Base-by-base conservation (phyloP, 768 basidiomycete genomes). In the Boletus huronensis region DNA sequence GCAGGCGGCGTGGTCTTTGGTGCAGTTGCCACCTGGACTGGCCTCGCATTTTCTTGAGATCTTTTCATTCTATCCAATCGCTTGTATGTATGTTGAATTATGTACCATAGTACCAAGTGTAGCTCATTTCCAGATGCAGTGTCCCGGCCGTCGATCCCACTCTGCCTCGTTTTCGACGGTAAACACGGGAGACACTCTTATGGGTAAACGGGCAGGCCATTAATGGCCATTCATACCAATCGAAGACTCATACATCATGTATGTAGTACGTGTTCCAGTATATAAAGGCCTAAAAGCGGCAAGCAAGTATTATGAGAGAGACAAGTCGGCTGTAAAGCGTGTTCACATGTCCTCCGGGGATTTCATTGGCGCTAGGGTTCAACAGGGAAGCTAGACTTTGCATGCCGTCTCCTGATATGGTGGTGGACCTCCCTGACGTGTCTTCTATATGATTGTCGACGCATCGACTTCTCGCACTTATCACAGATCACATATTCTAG, bases 1-100 rank as follows among this genome's bases (percentile, higher is more conserved):
- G 82, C 82, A 55, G 78, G 81, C 17, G 82, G 79, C 43, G 81
- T 77, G n/a, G 73, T 84, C 17, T 76, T 84, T 19, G 84, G 84
- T 38, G 83, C 80, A 38, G 80, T 83, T 7, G 82, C 82, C 39
- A 75, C 82, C 46, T 83, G 77, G 74, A 80, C 80, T 19, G 81
- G 82, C 16, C 74, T 85, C 49, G 84, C 84, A 31, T 72, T 73
- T 75, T 78, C 68, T 60, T 81, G 57, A 78, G 41, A 45, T 50
- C 48, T n/a, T 16, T 28, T 19, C 34, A 53, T 48, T 36, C 28
- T 9, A 43, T 28, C 6, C 19, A n/a, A 16, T 34, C 21, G 16
- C 6, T 28, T 42, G 43, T 43, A 25, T 42, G 43, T 43, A 25
- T 28, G 38, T 48, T 39, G 31, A 16, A 46, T 54, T 32, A 41